Evolutionary conservation across 2,329 filamentous ascomycete species (phyloP), one percentile per base, ranked within the genome.

Genomic region (Sporothrix luriei): DNA sequence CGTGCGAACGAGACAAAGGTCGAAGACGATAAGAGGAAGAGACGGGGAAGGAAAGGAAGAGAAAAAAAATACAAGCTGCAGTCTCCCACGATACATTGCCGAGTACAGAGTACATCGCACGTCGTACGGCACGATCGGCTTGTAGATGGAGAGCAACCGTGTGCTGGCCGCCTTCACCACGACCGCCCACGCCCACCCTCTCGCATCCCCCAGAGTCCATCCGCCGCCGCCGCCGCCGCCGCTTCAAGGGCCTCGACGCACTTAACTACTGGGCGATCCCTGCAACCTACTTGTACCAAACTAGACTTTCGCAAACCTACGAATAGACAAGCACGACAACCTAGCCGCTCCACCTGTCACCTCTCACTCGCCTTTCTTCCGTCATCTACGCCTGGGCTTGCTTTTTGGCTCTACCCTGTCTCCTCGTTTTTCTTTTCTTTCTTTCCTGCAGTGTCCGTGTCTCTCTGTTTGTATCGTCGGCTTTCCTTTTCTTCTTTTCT

Each of bases 201-300:
- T 66, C 65, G 19, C 33, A 16, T 38, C 46, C 62, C 48, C 48
- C 29, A 29, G 19, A 38, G 46, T 52, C 29, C 29, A n/a, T 29
- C 61, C 57, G 29, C 62, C 62, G 62, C 62, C 64, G 64, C 48
- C 49, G 64, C 49, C 64, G 33, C 62, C 62, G 62, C 64, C 64
- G 64, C 64, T 66, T 43, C 64, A 21, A 46, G 29, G 62, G 48
- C 29, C 62, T 66, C 49, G 64, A 43, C 49, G 64, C 64, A 38
- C 43, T 54, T 67, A 49, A 49, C 13, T 19, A 33, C 33, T 46
- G 65, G 65, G 13, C 48, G 26, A 67, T 51, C 65, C 65, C 65
- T 67, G 65, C 51, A 57, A 66, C 40, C 43, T 62, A 64, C 38
- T 40, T 5, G 38, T 40, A 40, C 11, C 40, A 43, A 43, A 43